phyloP scores from a whole-genome alignment of 129 eudicot species.

The sunflower (Helianthus annuus) region DNA sequence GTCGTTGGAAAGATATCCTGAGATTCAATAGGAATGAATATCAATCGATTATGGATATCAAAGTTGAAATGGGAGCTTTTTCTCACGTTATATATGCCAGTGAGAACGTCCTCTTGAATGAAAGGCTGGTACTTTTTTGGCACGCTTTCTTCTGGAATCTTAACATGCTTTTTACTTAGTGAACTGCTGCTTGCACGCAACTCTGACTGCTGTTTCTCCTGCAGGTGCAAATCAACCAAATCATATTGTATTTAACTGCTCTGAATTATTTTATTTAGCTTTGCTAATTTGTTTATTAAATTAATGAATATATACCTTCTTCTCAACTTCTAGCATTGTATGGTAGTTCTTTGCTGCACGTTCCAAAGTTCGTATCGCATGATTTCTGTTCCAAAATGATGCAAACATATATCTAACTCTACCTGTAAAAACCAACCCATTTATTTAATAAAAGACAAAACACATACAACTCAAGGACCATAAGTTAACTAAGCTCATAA shows the following conservation, averaged over 20 bases:
- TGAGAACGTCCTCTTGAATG: constrained; percentile 79
- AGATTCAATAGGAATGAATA: constrained; percentile 5
- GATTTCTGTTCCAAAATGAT: constrained; percentile 98
- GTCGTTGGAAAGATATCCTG: constrained; percentile 74
- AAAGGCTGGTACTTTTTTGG: constrained; percentile 66
- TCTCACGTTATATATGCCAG: constrained; percentile 64
- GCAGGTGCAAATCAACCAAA: constrained; percentile 9
- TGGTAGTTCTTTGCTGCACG: constrained; percentile 74
- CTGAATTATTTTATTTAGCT: no score
- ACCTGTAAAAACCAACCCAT: constrained; percentile 50
- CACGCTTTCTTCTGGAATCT: constrained; percentile 54
- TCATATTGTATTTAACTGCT: background rate
- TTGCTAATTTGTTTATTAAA: no score
- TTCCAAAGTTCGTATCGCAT: constrained; percentile 72
- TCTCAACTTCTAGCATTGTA: constrained; percentile 82
- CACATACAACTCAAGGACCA: no score
- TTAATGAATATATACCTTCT: constrained; percentile 47
- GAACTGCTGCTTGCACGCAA: constrained; percentile 92
- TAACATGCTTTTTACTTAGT: constrained; percentile 34
- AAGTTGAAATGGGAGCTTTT: constrained; percentile 65
- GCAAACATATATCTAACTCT: constrained; percentile 98
- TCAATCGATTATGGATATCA: constrained; percentile 40
- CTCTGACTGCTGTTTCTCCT: constrained; percentile 84
- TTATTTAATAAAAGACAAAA: background rate
- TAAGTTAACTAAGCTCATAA: no score